These are phyloP conservation scores for Xylogone sp. DNA, from an alignment of 2,329 filamentous ascomycete species.

Conservation along the genomic window DNA sequence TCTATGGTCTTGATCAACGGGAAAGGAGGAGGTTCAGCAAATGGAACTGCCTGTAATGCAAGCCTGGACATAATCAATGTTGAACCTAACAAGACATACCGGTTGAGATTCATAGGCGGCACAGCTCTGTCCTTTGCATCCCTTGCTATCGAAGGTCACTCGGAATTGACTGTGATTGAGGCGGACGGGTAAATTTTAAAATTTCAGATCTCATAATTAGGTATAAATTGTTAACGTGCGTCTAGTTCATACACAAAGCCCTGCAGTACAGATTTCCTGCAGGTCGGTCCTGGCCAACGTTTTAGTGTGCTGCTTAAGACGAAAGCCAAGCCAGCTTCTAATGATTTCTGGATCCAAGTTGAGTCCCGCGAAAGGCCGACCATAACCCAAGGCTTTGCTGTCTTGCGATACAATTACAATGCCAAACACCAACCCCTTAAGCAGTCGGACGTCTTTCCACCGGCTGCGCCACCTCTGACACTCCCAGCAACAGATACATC, in stretches of 20 bases:
- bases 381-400: constrained; percentile 34
- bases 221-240: constrained; percentile 15
- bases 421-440: constrained; percentile 2
- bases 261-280: constrained; percentile 36
- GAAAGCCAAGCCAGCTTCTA: constrained; percentile 30
- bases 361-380: constrained; percentile 40
- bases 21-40: constrained; percentile 39
- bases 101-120: constrained; percentile 55
- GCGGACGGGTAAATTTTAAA: constrained; percentile 46
- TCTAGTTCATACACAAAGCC: constrained; percentile 35
- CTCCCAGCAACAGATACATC: constrained; percentile 19
- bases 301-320: constrained; percentile 45
- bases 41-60: constrained; percentile 31
- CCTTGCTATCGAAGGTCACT: constrained; percentile 54
- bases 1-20: constrained; percentile 56
- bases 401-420: constrained; percentile 35
- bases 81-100: constrained; percentile 56
- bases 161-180: constrained; percentile 53
- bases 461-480: constrained; percentile 15
- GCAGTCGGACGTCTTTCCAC: constrained; percentile 11
- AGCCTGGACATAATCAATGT: constrained; percentile 49
- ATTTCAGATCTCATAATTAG: constrained; percentile 10
- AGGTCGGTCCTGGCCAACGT: constrained; percentile 46
- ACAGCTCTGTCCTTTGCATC: constrained; percentile 51
- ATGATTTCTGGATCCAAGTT: constrained; percentile 37